These are phyloP conservation scores for Tetrahymena malaccensis DNA, from an alignment of 73 alveolate species.

Conservation along the genomic window DNA sequence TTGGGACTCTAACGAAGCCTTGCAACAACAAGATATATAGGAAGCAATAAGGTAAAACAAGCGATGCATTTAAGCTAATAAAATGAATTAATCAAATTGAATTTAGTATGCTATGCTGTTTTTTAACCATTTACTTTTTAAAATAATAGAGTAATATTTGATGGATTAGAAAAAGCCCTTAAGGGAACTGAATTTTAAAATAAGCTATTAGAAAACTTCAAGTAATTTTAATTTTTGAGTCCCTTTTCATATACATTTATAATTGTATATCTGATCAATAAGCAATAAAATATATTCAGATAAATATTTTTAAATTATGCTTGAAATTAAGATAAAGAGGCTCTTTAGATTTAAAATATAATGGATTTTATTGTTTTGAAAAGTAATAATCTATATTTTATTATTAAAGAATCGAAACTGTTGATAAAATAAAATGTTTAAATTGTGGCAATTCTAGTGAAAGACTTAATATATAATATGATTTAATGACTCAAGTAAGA, in stretches of 20 bases:
- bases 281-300: background rate
- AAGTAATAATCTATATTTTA: background rate
- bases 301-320: background rate
- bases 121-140: background rate
- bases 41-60: slow-evolving; percentile 26
- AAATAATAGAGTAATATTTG: background rate
- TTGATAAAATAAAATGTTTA: background rate
- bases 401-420: background rate
- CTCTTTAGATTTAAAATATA: background rate
- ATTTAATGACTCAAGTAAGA: slow-evolving; percentile 60
- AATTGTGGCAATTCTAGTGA: background rate
- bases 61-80: background rate
- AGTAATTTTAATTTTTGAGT: background rate
- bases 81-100: background rate
- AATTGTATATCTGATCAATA: background rate
- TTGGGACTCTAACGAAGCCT: slow-evolving; percentile 40
- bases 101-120: background rate
- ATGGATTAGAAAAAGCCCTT: background rate
- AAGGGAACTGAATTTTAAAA: background rate
- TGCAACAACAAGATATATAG: slow-evolving; percentile 53
- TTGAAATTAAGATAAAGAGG: background rate
- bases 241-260: background rate
- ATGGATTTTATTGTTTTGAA: no score
- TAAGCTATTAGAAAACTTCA: background rate
- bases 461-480: slow-evolving; percentile 8